These are phyloP conservation scores for Entamoeba histolytica DNA, from an alignment of 208 protist genomes.

Conservation along the genomic window DNA sequence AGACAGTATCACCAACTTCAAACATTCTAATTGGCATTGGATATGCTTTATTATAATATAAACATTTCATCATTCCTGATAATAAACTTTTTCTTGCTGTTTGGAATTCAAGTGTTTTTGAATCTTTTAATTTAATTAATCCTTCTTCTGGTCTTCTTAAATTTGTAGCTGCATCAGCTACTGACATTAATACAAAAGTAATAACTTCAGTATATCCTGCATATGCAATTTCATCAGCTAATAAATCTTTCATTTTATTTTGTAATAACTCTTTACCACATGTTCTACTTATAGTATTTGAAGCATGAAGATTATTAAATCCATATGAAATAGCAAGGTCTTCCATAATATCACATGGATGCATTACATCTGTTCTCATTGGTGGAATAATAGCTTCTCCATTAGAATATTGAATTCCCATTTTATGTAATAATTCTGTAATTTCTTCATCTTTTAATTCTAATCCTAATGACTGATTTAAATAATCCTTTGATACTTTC, in stretches of 20 bases:
- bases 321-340: slow-evolving; percentile 88
- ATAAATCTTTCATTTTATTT: slow-evolving; percentile 63
- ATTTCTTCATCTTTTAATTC: slow-evolving; percentile 49
- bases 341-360: slow-evolving; percentile 79
- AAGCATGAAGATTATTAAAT: slow-evolving; percentile 67
- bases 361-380: slow-evolving; percentile 73
- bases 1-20: slow-evolving; percentile 76
- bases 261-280: slow-evolving; percentile 60
- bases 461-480: slow-evolving; percentile 64
- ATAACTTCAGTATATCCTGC: slow-evolving; percentile 78
- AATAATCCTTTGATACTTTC: slow-evolving; percentile 37
- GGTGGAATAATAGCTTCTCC: slow-evolving; percentile 54
- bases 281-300: slow-evolving; percentile 49
- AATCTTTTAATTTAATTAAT: slow-evolving; percentile 61
- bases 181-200: slow-evolving; percentile 51
- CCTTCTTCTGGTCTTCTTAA: slow-evolving; percentile 41
- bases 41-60: slow-evolving; percentile 58
- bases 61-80: slow-evolving; percentile 74
- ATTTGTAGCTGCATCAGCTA: slow-evolving; percentile 20
- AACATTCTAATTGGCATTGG: slow-evolving; percentile 73
- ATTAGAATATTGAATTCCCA: slow-evolving; percentile 45
- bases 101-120: slow-evolving; percentile 71
- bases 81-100: slow-evolving; percentile 60
- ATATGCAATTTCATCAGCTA: slow-evolving; percentile 63
- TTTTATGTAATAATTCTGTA: slow-evolving; percentile 52